Base-by-base conservation (phyloP, 2,329 filamentous ascomycete species). In the Xylariaceae sp. region DNA sequence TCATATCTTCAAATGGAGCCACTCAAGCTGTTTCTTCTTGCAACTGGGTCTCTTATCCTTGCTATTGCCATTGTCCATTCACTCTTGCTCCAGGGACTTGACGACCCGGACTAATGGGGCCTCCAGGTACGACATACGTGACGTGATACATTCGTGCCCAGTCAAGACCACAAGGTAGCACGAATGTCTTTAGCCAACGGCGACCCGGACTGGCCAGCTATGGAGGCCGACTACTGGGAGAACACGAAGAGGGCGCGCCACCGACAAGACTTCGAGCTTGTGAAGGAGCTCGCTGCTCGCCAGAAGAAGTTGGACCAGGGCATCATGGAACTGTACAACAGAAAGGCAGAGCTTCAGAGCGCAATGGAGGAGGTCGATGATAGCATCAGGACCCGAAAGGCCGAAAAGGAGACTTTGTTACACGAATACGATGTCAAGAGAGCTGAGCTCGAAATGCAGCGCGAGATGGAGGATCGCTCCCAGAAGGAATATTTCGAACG, bases 151-250 rank as follows among this genome's bases (percentile, higher is more conserved):
- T 9, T 55, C 45, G 34, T 23, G 7, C 55, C 34, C 47, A 47
- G 30, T 51, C 30, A 44, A 60, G 58, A 57, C 55, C 58, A 53
- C 37, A 53, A 58, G 48, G 50, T 17, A 55, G 48, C 62, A 53
- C 42, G 39, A 30, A 70, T 71, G 69, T 67, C 68, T 35, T 61
- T 61, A 15, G 62, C 65, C 52, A 63, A 62, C 49, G 65, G 65
- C n/a, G 57, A 55, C 30, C 51, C 62, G 53, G 65, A 70, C 47
- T 67, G 60, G 64, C 58, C 61, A n/a, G 64, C 61, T n/a, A 61
- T 67, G 57, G 64, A 68, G 48, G 64, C 59, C n/a, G 57, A 56
- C 5, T 66, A 68, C 53, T 68, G 67, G 67, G 63, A 69, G 23
- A 63, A 48, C n/a, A 66, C 61, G 18, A 65, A 59, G 47, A 53